Evolutionary conservation across 2,329 filamentous ascomycete species (phyloP), one percentile per base, ranked within the genome.

Genomic region (Colletotrichum falcatum): DNA sequence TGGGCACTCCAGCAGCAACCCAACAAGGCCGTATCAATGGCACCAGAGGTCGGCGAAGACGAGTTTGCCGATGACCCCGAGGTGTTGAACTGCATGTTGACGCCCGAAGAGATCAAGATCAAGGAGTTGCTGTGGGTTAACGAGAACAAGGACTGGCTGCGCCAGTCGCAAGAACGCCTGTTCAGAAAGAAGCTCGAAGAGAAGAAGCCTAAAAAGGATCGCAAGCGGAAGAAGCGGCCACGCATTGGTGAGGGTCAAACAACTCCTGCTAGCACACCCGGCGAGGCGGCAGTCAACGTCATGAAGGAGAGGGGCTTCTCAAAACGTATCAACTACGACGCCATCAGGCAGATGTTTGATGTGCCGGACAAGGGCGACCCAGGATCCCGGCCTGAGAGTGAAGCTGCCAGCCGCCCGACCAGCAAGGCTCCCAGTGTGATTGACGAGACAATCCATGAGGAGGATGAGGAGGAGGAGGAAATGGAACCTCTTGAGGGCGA

Each of bases 81-180:
- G 79, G 94, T 99, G 6, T 83, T 87, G 70, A 92, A 92, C 75
- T 97, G 95, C 77, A 81, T 94, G 44, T 86, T 98, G 6, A 88
- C 87, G 0, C 88, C 91, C 1, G 88, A 89, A 3, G 95, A 98
- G 81, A 89, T 91, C 2, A 88, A 88, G 42, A 89, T 94, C 77
- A 98, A 98, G 79, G 95, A 98, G 79, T 90, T 90, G 70, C 93
- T 98, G 62, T 99, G 96, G 96, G 90, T 97, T 53, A 95, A 95
- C 70, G 91, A 95, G 78, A 98, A 99, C 80, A 94, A 96, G 78
- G 94, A 97, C 74, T 99, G 95, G 88, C 86, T 99, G 48, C 92
- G 95, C 11, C 88, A 90, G 59, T 92, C 97, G 77, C 94, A 98
- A 77, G 90, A 93, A 71, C 97, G 96, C 80, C 86, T 92, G 8